Evolutionary conservation across 2,329 filamentous ascomycete genomes (phyloP), one percentile per base, ranked within the genome.

Genomic region (Aspergillus eucalypticola): DNA sequence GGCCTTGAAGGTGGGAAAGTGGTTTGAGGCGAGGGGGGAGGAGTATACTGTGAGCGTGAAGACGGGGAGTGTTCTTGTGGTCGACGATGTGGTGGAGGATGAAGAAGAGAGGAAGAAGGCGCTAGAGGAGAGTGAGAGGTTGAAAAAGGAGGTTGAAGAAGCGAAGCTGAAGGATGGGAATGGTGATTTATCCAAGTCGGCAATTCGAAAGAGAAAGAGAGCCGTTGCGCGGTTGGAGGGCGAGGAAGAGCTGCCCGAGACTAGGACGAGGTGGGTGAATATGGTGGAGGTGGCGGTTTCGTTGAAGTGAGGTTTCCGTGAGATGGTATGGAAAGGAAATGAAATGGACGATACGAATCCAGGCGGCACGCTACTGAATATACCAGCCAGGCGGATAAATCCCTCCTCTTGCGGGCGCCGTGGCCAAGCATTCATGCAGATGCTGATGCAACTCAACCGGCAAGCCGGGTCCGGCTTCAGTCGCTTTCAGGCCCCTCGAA

Each of bases 71-170:
- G 81, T 86, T 50, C 73, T 80, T 58, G 84, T 84, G 48, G 80
- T 88, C 57, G 86, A 88, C 76, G 86, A 88, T 78, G 79, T 88
- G 56, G 78, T 82, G 29, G 75, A 77, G 55, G 72, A 76, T 50
- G 73, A 73, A 50, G 69, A 70, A 53, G 64, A 64, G 44, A 71
- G 73, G 60, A 58, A 68, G 58, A 66, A 64, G 44, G 60, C 62
- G 44, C 35, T 69, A 51, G 67, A 65, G 58, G 65, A 73, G 56
- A 54, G 66, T 35, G 64, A 65, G 66, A 70, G 64, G 63, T 51
- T 53, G 63, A 58, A 64, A 53, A 56, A 64, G 25, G 46, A 68
- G 54, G 42, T 68, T 32, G 56, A 52, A 44, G 8, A 48, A 52
- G 50, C 55, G 29, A 17, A 48, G 29, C 63, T 61, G 44, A 15